Percentiles rank a stretch among this genome's conserved stretches.
Evolutionary conservation across 305 asterid genomes (phyloP).

Genomic region (Plantago coronopus): DNA sequence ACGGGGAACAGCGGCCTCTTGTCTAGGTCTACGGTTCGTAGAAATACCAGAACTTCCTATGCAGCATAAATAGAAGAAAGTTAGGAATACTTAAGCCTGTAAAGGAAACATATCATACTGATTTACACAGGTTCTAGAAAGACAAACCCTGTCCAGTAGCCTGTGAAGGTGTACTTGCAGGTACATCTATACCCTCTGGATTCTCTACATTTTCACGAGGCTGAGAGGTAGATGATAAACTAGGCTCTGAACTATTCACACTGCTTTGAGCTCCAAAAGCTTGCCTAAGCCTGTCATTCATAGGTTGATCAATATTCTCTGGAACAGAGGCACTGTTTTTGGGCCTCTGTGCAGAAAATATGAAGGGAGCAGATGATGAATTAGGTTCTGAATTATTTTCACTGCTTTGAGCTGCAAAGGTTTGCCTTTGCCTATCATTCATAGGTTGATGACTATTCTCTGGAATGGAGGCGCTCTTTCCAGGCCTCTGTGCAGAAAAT

Average conservation of each 20-base stretch:
- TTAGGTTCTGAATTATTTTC: constrained; percentile 21
- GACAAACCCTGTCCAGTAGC: constrained; percentile 31
- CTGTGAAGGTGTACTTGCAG: constrained; percentile 22
- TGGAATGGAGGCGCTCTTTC: constrained; percentile 21
- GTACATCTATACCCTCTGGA: constrained; percentile 18
- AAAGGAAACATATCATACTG: constrained; percentile 1
- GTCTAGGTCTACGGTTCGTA: constrained; percentile 27
- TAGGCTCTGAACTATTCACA: constrained; percentile 24
- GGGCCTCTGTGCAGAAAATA: constrained; percentile 25
- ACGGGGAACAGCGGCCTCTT: constrained; percentile 29
- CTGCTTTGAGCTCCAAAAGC: constrained; percentile 24
- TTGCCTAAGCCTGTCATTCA: constrained; percentile 25
- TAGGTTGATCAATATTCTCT: constrained; percentile 22
- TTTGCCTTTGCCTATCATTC: constrained; percentile 25
- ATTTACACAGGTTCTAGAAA: constrained; percentile 1
- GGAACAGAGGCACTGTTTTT: constrained; percentile 21
- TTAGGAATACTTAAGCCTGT: constrained; percentile 15
- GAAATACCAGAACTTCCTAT: constrained; percentile 38
- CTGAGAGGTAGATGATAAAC: constrained; percentile 24
- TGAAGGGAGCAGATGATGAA: constrained; percentile 25
- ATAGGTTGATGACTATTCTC: constrained; percentile 22
- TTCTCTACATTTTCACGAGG: constrained; percentile 23
- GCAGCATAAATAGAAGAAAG: constrained; percentile 11
- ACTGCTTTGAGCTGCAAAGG: constrained; percentile 25
- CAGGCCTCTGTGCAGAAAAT: constrained; percentile 24